Conservation (phyloP, 2,329 filamentous ascomycete genomes). For the Mycogone perniciosa region DNA sequence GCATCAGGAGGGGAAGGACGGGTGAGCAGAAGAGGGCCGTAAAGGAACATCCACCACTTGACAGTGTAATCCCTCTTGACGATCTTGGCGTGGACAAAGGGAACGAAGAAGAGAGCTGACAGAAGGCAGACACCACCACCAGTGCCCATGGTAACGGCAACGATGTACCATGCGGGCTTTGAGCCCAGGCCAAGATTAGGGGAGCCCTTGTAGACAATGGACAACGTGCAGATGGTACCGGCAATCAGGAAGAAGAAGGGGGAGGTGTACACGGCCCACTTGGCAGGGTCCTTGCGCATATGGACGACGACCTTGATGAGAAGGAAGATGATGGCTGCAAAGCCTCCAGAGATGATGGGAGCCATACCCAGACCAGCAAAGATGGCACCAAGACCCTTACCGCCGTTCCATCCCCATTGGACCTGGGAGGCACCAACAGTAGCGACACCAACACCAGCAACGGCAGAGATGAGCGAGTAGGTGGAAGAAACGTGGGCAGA, state of each 20-base stretch:
- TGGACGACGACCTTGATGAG: conserved; percentile 62
- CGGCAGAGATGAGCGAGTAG: conserved; percentile 60
- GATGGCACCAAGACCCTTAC: conserved; percentile 64
- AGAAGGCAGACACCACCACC: conserved; percentile 55
- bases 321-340: conserved; percentile 62
- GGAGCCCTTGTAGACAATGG: conserved; percentile 76
- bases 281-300: conserved; percentile 62
- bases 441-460: conserved; percentile 62
- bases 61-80: conserved; percentile 62
- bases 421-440: conserved; percentile 54
- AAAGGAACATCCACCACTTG: conserved; percentile 55
- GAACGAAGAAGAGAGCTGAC: conserved; percentile 65
- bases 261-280: conserved; percentile 66
- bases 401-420: conserved; percentile 63
- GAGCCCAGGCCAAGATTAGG: conserved; percentile 59
- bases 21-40: conserved; percentile 58
- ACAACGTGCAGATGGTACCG: conserved; percentile 66
- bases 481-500: conserved; percentile 66
- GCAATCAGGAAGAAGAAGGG: conserved; percentile 75
- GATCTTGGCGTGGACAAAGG: conserved; percentile 59
- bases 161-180: conserved; percentile 63
- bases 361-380: conserved; percentile 68
- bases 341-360: conserved; percentile 57
- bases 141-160: conserved; percentile 57
- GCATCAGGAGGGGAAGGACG: conserved; percentile 50